Conservation (phyloP, 371 early-diverging fungal genomes). For the Catenaria anguillulae region DNA sequence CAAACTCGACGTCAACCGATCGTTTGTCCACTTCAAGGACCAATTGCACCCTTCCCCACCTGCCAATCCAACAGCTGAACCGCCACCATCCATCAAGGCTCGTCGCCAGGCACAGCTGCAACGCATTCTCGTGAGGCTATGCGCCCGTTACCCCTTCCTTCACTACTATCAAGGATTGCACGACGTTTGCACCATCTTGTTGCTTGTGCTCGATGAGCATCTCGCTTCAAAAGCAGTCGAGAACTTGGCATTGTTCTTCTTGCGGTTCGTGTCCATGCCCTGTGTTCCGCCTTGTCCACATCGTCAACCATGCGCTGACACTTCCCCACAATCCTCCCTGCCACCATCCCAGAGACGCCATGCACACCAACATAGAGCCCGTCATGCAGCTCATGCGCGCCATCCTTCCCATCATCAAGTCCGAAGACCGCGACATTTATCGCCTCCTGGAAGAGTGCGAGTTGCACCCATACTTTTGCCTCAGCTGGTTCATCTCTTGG, state of each 20-base stretch:
- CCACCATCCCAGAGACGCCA: slow-evolving; percentile 32
- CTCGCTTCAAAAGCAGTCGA: slow-evolving; percentile 33
- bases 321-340: slow-evolving; percentile 8
- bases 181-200: slow-evolving; percentile 46
- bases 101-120: slow-evolving; percentile 27
- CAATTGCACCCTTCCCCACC: neutral
- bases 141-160: slow-evolving; percentile 36
- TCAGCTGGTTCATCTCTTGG: slow-evolving; percentile 80
- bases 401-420: slow-evolving; percentile 31
- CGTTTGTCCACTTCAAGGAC: slow-evolving; percentile 13
- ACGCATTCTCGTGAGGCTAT: slow-evolving; percentile 31
- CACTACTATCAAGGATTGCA: slow-evolving; percentile 64
- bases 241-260: slow-evolving; percentile 35
- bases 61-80: neutral
- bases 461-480: slow-evolving; percentile 58
- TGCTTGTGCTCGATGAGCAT: slow-evolving; percentile 36
- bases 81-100: slow-evolving; percentile 16
- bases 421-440: slow-evolving; percentile 32
- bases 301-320: neutral
- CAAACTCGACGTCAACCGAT: slow-evolving; percentile 15
- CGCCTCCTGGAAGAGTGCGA: slow-evolving; percentile 32
- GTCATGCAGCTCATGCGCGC: slow-evolving; percentile 37
- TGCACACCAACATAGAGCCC: slow-evolving; percentile 39
- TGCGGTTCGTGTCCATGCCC: slow-evolving; percentile 35
- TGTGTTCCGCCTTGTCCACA: neutral